phyloP scores from a whole-genome alignment of 2,329 filamentous ascomycete genomes.

The Nigrospora sphaerica region DNA sequence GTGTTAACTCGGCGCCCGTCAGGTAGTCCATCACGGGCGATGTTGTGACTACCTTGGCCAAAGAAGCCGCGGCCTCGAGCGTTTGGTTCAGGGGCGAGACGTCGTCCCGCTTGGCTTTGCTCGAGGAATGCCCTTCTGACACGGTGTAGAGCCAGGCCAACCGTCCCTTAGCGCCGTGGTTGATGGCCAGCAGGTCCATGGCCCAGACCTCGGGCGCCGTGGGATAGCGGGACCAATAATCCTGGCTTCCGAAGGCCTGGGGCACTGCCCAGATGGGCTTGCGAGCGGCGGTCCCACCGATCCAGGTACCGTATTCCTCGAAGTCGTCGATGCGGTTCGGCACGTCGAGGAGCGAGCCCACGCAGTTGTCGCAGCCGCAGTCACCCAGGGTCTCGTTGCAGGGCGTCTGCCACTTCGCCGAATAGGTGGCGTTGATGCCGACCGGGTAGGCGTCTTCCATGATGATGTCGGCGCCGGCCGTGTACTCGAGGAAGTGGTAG shows the following conservation, averaged over 20 bases:
- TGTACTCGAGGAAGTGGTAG: constrained; percentile 52
- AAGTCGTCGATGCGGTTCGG: constrained; percentile 30
- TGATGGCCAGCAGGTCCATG: constrained; percentile 37
- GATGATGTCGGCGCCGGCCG: constrained; percentile 47
- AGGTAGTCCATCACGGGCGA: constrained; percentile 31
- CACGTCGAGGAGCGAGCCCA: constrained; percentile 45
- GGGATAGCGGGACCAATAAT: constrained; percentile 40
- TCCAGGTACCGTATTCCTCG: constrained; percentile 28
- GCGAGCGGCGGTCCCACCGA: constrained; percentile 25
- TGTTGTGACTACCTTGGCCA: constrained; percentile 28
- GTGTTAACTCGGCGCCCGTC: constrained; percentile 20
- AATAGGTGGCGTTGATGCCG: constrained; percentile 46
- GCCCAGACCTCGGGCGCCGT: constrained; percentile 32
- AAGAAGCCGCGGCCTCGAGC: constrained; percentile 30
- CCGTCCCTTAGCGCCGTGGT: constrained; percentile 35
- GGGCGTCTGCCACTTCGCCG: constrained; percentile 42
- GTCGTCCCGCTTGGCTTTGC: too few relatives aligned
- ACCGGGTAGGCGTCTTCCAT: constrained; percentile 56
- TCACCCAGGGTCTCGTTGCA: constrained; percentile 54
- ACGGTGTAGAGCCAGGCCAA: constrained; percentile 39
- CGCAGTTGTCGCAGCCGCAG: constrained; percentile 57
- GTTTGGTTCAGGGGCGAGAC: too few relatives aligned
- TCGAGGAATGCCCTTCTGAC: constrained; percentile 11
- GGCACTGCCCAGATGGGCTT: constrained; percentile 36
- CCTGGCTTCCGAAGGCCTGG: constrained; percentile 40